Percentiles rank a stretch among this genome's conserved stretches.
Conservation (phyloP, 139 green algal species). For the Mychonastes homosphaera region DNA sequence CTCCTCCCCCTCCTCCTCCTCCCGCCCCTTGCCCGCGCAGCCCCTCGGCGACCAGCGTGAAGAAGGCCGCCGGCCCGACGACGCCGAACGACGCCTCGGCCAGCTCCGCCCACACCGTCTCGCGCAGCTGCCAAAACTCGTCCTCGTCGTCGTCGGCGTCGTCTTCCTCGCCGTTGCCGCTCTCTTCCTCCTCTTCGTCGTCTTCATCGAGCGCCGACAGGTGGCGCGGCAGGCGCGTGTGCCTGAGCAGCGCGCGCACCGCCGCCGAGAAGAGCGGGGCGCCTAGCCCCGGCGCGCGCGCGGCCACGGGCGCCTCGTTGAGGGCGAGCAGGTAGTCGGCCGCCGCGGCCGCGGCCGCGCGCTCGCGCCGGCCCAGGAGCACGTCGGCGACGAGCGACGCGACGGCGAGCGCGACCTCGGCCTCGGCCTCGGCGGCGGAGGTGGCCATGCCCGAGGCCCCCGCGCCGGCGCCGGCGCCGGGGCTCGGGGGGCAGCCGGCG, state of each 20-base stretch:
- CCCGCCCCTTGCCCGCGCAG: too few species aligned
- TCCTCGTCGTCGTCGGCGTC: slow-evolving; percentile 46
- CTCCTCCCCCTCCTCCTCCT: too few species aligned
- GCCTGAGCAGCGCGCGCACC: slow-evolving; percentile 21
- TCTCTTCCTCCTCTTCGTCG: too few species aligned
- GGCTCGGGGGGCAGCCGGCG: background rate
- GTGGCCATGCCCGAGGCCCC: background rate
- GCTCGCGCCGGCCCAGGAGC: too few species aligned
- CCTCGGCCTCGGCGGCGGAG: background rate
- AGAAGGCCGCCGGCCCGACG: too few species aligned
- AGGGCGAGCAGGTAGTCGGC: slow-evolving; percentile 51
- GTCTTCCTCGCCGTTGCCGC: slow-evolving; percentile 30
- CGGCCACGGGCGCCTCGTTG: slow-evolving; percentile 38
- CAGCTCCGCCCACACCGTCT: background rate
- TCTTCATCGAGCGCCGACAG: too few species aligned
- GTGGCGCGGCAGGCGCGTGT: too few species aligned
- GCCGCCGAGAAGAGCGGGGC: slow-evolving; percentile 28
- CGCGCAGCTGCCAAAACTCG: slow-evolving; percentile 30
- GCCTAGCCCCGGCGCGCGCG: slow-evolving; percentile 29
- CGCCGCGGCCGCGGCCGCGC: too few species aligned
- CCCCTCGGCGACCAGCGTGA: too few species aligned
- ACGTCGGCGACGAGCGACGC: too few species aligned
- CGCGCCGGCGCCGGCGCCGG: background rate
- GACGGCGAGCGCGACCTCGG: slow-evolving; percentile 29
- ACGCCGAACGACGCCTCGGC: too few species aligned